Evolutionary conservation across 345 rosid genomes (phyloP).

Genomic region (Pugionium cornutum): DNA sequence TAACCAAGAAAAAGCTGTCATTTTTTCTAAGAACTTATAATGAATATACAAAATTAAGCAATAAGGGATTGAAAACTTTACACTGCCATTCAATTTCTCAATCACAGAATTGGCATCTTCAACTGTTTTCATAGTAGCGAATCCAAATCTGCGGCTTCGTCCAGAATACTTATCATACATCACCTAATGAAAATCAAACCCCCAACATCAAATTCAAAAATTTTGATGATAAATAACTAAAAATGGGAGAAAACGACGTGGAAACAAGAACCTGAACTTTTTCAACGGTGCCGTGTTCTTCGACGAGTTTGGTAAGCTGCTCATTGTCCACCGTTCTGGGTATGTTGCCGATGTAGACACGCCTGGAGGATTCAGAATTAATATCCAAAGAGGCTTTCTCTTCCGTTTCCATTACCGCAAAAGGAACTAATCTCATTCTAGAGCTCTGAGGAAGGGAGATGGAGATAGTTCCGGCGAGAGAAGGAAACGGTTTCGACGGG

Average conservation of each 20-base stretch:
- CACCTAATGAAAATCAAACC: slow-evolving; percentile 45
- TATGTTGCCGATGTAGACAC: slow-evolving; percentile 76
- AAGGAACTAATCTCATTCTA: slow-evolving; percentile 38
- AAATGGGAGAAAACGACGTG: background rate
- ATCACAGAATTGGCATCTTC: slow-evolving; percentile 80
- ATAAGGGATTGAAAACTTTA: slow-evolving; percentile 39
- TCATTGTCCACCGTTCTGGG: slow-evolving; percentile 62
- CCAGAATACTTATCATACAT: slow-evolving; percentile 82
- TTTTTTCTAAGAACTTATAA: background rate
- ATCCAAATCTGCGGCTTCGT: slow-evolving; percentile 82
- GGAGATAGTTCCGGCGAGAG: slow-evolving; percentile 19
- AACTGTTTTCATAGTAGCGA: slow-evolving; percentile 78
- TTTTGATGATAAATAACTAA: background rate
- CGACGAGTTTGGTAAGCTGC: slow-evolving; percentile 62
- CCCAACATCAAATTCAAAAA: background rate
- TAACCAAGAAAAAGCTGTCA: slow-evolving; percentile 1
- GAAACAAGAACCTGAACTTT: slow-evolving; percentile 62
- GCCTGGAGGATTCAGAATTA: slow-evolving; percentile 54
- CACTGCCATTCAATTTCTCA: slow-evolving; percentile 83
- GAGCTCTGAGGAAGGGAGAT: slow-evolving; percentile 33
- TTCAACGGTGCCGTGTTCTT: slow-evolving; percentile 78
- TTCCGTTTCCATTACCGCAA: slow-evolving; percentile 54
- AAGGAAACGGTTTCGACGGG: slow-evolving; percentile 13
- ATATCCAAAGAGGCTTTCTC: slow-evolving; percentile 40
- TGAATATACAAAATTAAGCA: background rate